These are phyloP conservation scores for Termitomyces sp. DNA, from an alignment of 768 basidiomycete genomes.

Conservation along the genomic window DNA sequence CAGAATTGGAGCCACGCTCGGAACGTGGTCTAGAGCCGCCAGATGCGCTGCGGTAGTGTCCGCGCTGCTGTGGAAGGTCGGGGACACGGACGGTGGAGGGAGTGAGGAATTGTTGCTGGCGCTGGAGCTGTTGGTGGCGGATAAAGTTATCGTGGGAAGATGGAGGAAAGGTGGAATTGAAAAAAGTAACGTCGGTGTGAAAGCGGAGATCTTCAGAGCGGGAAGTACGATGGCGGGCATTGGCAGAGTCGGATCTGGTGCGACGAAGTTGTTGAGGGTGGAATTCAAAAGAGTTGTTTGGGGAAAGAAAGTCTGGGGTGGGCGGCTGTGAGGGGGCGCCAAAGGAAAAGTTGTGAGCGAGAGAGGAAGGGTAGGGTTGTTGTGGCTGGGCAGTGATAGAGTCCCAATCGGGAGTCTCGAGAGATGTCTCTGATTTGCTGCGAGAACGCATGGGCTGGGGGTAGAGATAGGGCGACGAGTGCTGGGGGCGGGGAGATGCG, in stretches of 20 bases:
- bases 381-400: not conserved
- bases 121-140: slow-evolving; percentile 18
- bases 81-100: slow-evolving; percentile 9
- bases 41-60: slow-evolving; percentile 36
- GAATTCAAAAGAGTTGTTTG: slow-evolving; percentile 16
- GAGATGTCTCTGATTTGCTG: slow-evolving; percentile 56
- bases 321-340: slow-evolving; percentile 7
- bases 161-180: slow-evolving; percentile 16
- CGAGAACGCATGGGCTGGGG: slow-evolving; percentile 37
- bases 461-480: slow-evolving; percentile 20
- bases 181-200: not conserved
- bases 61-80: slow-evolving; percentile 8
- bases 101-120: slow-evolving; percentile 16
- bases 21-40: slow-evolving; percentile 28
- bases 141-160: slow-evolving; percentile 17
- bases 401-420: slow-evolving; percentile 34
- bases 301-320: not conserved
- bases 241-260: slow-evolving; percentile 19
- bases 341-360: slow-evolving; percentile 28
- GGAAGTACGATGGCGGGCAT: slow-evolving; percentile 16
- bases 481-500: slow-evolving; percentile 12
- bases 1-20: slow-evolving; percentile 28
- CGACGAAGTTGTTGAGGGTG: slow-evolving; percentile 17
- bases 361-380: slow-evolving; percentile 15
- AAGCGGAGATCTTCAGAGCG: slow-evolving; percentile 43